A percentile compares a stretch with the other conserved stretches of the same genome.
Conservation (phyloP, 345 rosid species). For the Salix dunnii region DNA sequence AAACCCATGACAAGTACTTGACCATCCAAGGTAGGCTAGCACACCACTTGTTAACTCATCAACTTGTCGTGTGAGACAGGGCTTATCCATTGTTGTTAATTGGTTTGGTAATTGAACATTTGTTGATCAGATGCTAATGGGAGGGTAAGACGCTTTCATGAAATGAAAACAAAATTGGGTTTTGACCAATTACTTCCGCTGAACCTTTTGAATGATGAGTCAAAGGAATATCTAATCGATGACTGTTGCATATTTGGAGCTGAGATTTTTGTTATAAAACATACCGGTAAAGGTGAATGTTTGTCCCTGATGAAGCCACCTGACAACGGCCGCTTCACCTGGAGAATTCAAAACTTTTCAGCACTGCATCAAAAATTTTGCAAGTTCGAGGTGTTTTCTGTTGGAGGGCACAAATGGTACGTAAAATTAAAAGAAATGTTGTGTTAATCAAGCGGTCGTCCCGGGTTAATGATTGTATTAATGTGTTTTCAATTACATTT, state of each 20-base stretch:
- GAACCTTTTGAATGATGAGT: neutral
- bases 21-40: conserved; percentile 2
- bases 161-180: neutral
- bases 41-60: neutral
- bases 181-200: neutral
- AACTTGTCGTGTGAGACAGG: neutral
- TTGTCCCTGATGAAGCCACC: neutral
- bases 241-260: conserved; percentile 19
- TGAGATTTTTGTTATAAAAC: conserved; percentile 6
- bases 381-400: neutral
- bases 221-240: conserved; percentile 4
- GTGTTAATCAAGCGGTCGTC: neutral
- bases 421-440: neutral
- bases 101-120: neutral
- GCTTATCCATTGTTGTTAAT: neutral
- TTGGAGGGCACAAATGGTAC: conserved; percentile 4
- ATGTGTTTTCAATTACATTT: neutral
- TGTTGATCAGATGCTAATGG: neutral
- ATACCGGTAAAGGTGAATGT: neutral
- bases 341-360: neutral
- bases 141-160: neutral
- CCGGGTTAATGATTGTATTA: neutral
- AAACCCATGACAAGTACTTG: neutral
- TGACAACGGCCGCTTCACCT: neutral
- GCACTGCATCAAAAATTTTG: too few relatives aligned